Evolutionary conservation across 176 grass and related monocot species (phyloP), one percentile per base, ranked within the genome.

Genomic region (Musa schizocarpa): DNA sequence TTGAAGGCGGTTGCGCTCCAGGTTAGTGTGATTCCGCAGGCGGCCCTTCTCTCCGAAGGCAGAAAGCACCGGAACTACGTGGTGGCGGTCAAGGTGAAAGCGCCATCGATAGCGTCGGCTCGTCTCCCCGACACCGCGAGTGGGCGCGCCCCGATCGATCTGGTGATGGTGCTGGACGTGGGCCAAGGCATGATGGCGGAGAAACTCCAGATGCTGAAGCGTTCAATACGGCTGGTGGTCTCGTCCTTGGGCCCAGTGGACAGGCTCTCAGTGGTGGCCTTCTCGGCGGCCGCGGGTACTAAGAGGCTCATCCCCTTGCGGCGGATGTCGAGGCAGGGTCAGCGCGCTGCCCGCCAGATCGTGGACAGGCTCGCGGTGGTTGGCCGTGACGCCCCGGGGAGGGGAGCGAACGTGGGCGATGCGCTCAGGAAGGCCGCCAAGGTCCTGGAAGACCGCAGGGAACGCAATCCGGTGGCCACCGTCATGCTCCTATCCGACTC

Each of bases 401-500:
- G 72, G 64, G 77, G 64, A 53, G 74, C 75, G 9, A 90, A 79
- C 55, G 85, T 91, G 8, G 86, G 88, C 50, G 95, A 99, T 74
- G 88, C 90, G 1, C 84, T 99, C 24, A 82, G 85, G 75, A 99
- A 99, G 84, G 95, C 95, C 64, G 89, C 90, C 58, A 99, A 99
- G 78, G 84, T 99, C 1, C 84, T 99, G 9, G 88, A 99, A 74
- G 95, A 99, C 69, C 88, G 95, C 13, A 83, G 82, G 8, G 85
- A 99, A 34, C 88, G 90, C 77, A 99, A 99, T 74, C 91, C 85
- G 0, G 88, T 99, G 2, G 95, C 95, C 63, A 99, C 95, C 17
- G 84, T 99, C 68, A 99, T 99, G 95, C 95, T 99, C 43, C 49
- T 99, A 2, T 91, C 95, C 5, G 90, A 99, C 59, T 87, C 79